These are phyloP conservation scores for Penicillium sp. DNA, from an alignment of 2,329 filamentous ascomycete genomes.

Conservation along the genomic window DNA sequence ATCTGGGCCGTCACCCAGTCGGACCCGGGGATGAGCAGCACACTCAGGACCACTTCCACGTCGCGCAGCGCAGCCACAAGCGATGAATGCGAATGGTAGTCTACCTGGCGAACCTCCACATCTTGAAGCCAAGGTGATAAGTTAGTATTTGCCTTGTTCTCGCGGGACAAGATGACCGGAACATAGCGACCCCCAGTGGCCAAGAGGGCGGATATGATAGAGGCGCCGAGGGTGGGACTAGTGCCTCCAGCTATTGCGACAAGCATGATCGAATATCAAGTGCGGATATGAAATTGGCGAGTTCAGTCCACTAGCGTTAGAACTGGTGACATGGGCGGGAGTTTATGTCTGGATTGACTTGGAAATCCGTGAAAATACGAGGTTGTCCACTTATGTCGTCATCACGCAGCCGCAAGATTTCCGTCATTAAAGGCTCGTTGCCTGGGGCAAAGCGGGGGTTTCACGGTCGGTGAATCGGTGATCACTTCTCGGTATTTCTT, in stretches of 20 bases:
- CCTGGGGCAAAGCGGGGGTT: too few species aligned
- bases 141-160: not conserved
- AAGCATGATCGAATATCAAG: not conserved
- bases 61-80: conserved; percentile 26
- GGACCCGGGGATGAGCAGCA: conserved; percentile 26
- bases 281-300: too few species aligned
- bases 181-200: conserved; percentile 22
- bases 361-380: too few species aligned
- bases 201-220: conserved; percentile 20
- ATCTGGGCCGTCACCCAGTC: conserved; percentile 40
- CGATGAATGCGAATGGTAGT: conserved; percentile 25
- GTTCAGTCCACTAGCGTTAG: too few species aligned
- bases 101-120: conserved; percentile 30
- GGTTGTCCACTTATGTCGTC: too few species aligned
- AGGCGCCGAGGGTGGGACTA: conserved; percentile 13
- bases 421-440: too few species aligned
- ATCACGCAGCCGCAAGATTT: too few species aligned
- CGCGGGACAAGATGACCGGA: conserved; percentile 36
- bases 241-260: conserved; percentile 9
- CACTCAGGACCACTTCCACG: conserved; percentile 32
- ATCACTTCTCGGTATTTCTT: too few species aligned
- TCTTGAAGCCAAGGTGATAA: not conserved
- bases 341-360: too few species aligned
- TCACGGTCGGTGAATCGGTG: too few species aligned
- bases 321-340: too few species aligned